Evolutionary conservation across 208 protist genomes (phyloP), one percentile per base, ranked within the genome.

Genomic region (Leishmania mexicana): DNA sequence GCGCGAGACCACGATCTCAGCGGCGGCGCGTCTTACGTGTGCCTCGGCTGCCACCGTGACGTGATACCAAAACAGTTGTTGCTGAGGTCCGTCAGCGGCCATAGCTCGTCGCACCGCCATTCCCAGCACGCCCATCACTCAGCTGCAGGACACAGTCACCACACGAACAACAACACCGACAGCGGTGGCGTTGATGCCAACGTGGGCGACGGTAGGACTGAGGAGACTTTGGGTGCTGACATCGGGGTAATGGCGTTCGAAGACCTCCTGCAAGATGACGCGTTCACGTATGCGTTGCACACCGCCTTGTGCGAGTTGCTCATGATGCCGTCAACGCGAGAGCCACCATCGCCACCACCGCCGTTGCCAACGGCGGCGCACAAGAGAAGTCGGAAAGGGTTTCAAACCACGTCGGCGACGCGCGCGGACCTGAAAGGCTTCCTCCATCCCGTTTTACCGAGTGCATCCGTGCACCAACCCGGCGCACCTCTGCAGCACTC

Each of bases 211-310:
- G 28, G 8, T 42, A 1, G 42, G 2, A 19, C 17, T 2, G 75
- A 78, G 35, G 40, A 28, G 24, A 28, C 28, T 19, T 19, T 51
- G 54, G n/a, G 24, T n/a, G 75, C 47, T 17, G 40, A 45, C 35
- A 45, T 72, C 11, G 75, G 75, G 1, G 75, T 83, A 11, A 62
- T 81, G 11, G 75, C 78, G 17, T 86, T 86, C 38, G 79, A 86
- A 35, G 83, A 86, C 28, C 78, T 86, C 7, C 54, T 86, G 2
- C 78, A 80, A 31, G 83, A 86, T 57, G 83, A 86, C 47, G 75
- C 75, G 1, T 38, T 86, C 21, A 54, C 82, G 42, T 65, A 83
- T 45, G 78, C 74, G 2, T n/a, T 86, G 38, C 83, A 86, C 42
- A 77, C 75, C 31, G 74, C 64, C 40, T 58, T 86, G 65, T 79